These are phyloP conservation scores for Claviceps arundinis DNA, from an alignment of 2,329 filamentous ascomycete genomes.

Conservation along the genomic window DNA sequence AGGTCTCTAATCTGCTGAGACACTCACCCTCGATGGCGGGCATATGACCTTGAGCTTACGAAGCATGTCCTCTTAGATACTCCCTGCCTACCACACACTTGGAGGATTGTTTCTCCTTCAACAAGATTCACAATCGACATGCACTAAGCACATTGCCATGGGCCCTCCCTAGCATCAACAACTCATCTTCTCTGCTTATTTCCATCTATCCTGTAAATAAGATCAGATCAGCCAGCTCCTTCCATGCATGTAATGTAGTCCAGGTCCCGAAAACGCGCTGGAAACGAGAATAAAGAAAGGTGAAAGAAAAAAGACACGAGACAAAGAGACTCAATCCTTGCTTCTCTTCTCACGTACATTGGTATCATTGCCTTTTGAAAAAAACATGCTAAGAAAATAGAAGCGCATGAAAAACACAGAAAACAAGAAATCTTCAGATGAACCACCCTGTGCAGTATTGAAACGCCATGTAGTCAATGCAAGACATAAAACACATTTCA, in stretches of 20 bases:
- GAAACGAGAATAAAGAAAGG: background rate
- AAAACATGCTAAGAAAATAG: background rate
- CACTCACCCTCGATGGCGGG: too few relatives aligned
- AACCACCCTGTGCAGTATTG: background rate
- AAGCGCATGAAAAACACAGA: background rate
- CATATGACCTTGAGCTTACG: too few relatives aligned
- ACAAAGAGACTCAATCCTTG: background rate
- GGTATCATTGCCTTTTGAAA: background rate
- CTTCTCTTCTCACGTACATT: background rate
- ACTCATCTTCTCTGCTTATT: background rate
- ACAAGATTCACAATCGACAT: too few relatives aligned
- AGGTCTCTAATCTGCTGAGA: too few relatives aligned
- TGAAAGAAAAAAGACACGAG: background rate
- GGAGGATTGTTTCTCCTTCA: background rate
- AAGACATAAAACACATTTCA: background rate
- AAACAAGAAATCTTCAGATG: background rate
- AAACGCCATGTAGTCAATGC: background rate
- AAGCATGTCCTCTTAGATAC: too few relatives aligned
- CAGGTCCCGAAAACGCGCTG: background rate
- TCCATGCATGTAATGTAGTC: background rate
- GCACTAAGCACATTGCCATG: background rate
- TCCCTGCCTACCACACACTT: background rate
- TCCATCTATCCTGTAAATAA: background rate
- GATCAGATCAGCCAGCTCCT: background rate
- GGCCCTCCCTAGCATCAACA: background rate